Percentiles rank a stretch among this genome's conserved stretches.
These are phyloP conservation scores for Gyromitra esculenta DNA, from an alignment of 2,329 filamentous ascomycete genomes.

Conservation along the genomic window DNA sequence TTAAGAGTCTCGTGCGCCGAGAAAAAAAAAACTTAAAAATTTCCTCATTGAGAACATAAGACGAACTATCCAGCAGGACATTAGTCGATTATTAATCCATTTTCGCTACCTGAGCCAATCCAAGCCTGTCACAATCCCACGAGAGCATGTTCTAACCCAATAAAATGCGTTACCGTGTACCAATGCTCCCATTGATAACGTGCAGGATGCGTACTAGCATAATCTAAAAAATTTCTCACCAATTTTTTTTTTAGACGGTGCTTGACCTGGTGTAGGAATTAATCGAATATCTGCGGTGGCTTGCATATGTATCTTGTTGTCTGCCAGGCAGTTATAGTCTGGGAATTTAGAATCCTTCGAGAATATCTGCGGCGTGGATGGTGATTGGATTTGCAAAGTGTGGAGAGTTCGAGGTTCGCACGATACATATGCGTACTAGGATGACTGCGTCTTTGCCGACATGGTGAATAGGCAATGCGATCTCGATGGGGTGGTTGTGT, in stretches of 20 bases:
- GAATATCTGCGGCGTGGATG: not conserved
- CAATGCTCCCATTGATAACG: not conserved
- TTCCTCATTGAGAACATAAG: too few relatives aligned
- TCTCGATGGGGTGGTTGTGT: not conserved
- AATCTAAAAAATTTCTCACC: not conserved
- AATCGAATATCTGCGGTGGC: not conserved
- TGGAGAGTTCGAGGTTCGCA: too few relatives aligned
- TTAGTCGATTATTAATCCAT: constrained; percentile 7
- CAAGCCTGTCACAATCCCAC: not conserved
- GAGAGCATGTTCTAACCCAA: not conserved
- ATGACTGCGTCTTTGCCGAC: not conserved
- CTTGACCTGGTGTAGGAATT: not conserved
- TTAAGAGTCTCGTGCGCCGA: too few relatives aligned
- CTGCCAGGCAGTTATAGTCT: not conserved
- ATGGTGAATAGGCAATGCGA: not conserved
- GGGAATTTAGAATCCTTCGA: not conserved
- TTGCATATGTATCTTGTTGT: not conserved
- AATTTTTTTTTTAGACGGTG: not conserved
- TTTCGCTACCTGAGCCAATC: constrained; percentile 4
- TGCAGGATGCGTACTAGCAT: not conserved
- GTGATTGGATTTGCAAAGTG: not conserved
- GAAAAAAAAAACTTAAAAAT: too few relatives aligned
- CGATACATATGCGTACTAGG: too few relatives aligned
- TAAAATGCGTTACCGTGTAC: not conserved
- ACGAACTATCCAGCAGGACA: not conserved